Evolutionary conservation across 2,329 filamentous ascomycete species (phyloP).

Genomic region (Neoascochyta sp.): DNA sequence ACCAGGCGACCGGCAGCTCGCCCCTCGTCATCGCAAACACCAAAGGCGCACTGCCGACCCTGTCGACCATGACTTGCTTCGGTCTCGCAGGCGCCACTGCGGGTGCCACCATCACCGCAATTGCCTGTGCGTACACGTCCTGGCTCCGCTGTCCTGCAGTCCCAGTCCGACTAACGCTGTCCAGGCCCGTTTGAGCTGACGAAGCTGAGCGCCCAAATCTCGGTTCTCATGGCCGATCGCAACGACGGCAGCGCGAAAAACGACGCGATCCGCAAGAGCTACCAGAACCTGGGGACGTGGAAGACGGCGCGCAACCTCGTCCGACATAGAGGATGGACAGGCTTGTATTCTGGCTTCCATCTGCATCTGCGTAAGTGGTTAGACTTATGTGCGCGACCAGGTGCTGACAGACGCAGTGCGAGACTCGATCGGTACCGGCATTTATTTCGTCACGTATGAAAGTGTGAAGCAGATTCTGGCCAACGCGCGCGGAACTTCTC

Average conservation of each 20-base stretch:
- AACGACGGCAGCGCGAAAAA: slow-evolving; percentile 45
- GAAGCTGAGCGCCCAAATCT: slow-evolving; percentile 84
- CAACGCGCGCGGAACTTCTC: slow-evolving; percentile 67
- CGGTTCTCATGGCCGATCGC: slow-evolving; percentile 67
- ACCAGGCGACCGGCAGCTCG: slow-evolving; percentile 61
- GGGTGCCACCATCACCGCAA: slow-evolving; percentile 72
- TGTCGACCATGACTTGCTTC: slow-evolving; percentile 72
- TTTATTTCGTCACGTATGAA: slow-evolving; percentile 89
- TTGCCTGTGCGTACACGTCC: slow-evolving; percentile 58
- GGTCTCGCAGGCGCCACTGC: slow-evolving; percentile 74
- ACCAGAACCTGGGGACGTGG: slow-evolving; percentile 73
- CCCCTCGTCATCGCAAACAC: slow-evolving; percentile 70
- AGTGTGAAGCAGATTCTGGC: slow-evolving; percentile 78
- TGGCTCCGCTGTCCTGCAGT: no score
- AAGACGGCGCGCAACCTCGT: slow-evolving; percentile 74
- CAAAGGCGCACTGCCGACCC: slow-evolving; percentile 65
- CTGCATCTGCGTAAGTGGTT: slow-evolving; percentile 66
- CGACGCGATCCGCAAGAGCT: slow-evolving; percentile 51
- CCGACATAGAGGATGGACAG: slow-evolving; percentile 66
- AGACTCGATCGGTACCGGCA: slow-evolving; percentile 76
- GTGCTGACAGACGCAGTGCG: slow-evolving; percentile 54
- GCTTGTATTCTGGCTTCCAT: slow-evolving; percentile 76
- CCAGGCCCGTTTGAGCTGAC: slow-evolving; percentile 79
- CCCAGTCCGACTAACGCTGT: slow-evolving; percentile 9
- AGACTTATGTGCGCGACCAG: neutral